Conservation (phyloP, 2,329 filamentous ascomycete genomes). For the Rhynchosporium agropyri region DNA sequence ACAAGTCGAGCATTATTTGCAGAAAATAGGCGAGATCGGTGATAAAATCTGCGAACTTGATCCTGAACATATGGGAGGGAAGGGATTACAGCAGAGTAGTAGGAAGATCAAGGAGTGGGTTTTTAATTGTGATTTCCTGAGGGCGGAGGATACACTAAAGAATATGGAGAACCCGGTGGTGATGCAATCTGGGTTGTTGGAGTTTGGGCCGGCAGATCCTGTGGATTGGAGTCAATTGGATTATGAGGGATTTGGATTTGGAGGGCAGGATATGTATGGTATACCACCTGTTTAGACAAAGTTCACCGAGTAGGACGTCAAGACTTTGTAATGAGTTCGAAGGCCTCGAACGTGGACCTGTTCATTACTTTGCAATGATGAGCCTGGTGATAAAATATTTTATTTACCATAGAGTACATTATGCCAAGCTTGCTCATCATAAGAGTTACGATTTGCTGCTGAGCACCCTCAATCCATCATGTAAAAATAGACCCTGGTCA, state of each 20-base stretch:
- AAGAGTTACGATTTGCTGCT: too few species aligned
- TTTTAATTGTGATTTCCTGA: conserved; percentile 11
- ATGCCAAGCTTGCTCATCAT: too few species aligned
- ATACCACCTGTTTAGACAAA: not conserved
- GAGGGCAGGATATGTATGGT: conserved; percentile 7
- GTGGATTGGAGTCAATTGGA: conserved; percentile 1
- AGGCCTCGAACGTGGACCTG: too few species aligned
- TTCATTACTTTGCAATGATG: too few species aligned
- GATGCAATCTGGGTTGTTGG: not conserved
- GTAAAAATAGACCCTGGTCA: too few species aligned
- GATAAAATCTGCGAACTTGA: conserved; percentile 5
- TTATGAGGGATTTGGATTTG: not conserved
- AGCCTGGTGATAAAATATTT: too few species aligned
- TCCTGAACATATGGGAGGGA: not conserved
- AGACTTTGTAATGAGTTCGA: not conserved
- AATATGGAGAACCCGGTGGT: not conserved
- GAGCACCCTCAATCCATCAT: too few species aligned
- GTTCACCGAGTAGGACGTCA: not conserved
- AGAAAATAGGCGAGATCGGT: not conserved
- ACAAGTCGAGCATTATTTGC: conserved; percentile 14
- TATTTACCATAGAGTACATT: too few species aligned
- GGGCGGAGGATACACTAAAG: conserved; percentile 9
- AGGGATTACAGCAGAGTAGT: not conserved
- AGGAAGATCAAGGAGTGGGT: conserved; percentile 19
- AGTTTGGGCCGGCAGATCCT: not conserved